These are phyloP conservation scores for Amaranthus cruentus DNA, from an alignment of 148 eudicot genomes.

Conservation along the genomic window DNA sequence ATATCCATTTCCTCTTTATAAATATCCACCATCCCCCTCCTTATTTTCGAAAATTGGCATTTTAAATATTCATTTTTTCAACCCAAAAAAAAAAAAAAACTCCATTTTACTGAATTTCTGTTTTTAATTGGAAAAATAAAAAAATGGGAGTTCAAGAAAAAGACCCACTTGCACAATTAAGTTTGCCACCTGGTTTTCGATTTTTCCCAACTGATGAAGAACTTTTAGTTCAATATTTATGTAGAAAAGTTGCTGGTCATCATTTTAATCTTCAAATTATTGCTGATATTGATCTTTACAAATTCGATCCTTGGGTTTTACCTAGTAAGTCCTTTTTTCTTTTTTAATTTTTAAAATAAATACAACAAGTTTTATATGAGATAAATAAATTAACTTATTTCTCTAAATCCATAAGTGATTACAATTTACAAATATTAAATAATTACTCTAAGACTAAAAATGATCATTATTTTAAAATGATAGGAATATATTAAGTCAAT, in stretches of 20 bases:
- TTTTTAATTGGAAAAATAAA: no score
- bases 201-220: slow-evolving; percentile 85
- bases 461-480: no score
- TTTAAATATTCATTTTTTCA: background rate
- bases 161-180: slow-evolving; percentile 52
- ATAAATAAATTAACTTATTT: no score
- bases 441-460: no score
- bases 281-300: slow-evolving; percentile 69
- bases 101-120: no score
- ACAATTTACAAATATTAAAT: no score
- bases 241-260: slow-evolving; percentile 60
- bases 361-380: no score
- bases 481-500: no score
- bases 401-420: no score
- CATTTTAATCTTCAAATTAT: slow-evolving; percentile 53
- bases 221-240: slow-evolving; percentile 64
- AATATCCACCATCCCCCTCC: slow-evolving; percentile 2
- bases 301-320: slow-evolving; percentile 77
- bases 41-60: slow-evolving; percentile 8
- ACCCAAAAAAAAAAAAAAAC: slow-evolving; percentile 5
- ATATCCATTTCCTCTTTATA: slow-evolving; percentile 25
- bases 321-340: slow-evolving; percentile 40
- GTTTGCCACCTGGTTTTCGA: slow-evolving; percentile 80
- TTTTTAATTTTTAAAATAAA: no score
- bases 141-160: slow-evolving; percentile 38